Evolutionary conservation across 2,329 filamentous ascomycete genomes (phyloP).

Genomic region (Aphanoascus verrucosus): DNA sequence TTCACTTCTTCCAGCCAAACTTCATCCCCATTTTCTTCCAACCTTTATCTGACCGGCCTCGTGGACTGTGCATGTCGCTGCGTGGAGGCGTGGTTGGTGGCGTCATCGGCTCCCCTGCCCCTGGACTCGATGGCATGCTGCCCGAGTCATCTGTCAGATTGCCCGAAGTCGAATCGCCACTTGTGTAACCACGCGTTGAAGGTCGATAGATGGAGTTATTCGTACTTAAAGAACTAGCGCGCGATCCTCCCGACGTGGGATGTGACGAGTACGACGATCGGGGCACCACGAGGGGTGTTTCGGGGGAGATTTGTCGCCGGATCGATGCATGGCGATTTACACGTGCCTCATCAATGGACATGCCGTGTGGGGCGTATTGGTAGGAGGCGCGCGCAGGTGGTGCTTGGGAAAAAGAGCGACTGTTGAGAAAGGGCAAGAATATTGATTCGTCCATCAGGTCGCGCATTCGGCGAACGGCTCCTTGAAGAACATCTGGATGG

Average conservation of each 20-base stretch:
- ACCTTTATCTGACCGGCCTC: slow-evolving; percentile 36
- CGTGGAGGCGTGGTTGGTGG: slow-evolving; percentile 43
- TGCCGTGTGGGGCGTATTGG: neutral
- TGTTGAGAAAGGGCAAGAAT: slow-evolving; percentile 80
- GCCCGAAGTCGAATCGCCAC: slow-evolving; percentile 30
- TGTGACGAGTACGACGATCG: slow-evolving; percentile 16
- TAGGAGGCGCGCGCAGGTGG: slow-evolving; percentile 3
- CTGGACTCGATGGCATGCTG: slow-evolving; percentile 33
- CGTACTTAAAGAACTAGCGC: slow-evolving; percentile 15
- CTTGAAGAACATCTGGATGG: slow-evolving; percentile 65
- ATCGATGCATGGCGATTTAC: slow-evolving; percentile 14
- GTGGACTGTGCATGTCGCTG: slow-evolving; percentile 35
- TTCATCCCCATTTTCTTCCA: slow-evolving; percentile 46
- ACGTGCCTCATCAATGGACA: slow-evolving; percentile 9
- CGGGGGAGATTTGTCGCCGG: slow-evolving; percentile 15
- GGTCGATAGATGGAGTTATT: slow-evolving; percentile 23
- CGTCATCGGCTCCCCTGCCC: slow-evolving; percentile 39
- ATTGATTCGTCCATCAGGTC: slow-evolving; percentile 98
- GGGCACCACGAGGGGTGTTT: slow-evolving; percentile 16
- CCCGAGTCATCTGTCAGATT: slow-evolving; percentile 39
- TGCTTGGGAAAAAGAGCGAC: slow-evolving; percentile 27
- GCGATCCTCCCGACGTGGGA: slow-evolving; percentile 23
- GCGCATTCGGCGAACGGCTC: slow-evolving; percentile 77
- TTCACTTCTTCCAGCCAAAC: slow-evolving; percentile 35
- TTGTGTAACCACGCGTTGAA: slow-evolving; percentile 29